phyloP scores from a whole-genome alignment of 2,329 filamentous ascomycete genomes.

The Chaetomium sp. region DNA sequence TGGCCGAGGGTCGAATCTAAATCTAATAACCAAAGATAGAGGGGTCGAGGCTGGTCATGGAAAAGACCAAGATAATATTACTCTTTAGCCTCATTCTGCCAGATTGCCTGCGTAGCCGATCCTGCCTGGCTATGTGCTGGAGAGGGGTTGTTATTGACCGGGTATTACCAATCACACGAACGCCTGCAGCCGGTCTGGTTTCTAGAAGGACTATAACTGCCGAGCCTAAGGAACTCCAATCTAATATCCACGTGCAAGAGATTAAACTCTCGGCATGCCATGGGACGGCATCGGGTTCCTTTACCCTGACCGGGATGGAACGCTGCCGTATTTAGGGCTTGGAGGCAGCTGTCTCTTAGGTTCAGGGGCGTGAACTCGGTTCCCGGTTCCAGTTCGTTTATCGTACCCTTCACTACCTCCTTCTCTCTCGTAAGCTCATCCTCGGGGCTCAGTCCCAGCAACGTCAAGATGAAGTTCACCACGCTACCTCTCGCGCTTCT shows the following conservation, averaged over 20 bases:
- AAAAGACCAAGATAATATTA: background rate
- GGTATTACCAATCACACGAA: constrained; percentile 1
- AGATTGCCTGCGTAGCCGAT: constrained; percentile 22
- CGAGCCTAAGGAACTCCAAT: constrained; percentile 15
- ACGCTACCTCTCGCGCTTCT: constrained; percentile 22
- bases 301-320: constrained; percentile 20
- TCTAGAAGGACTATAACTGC: constrained; percentile 22
- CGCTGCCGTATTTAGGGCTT: constrained; percentile 18
- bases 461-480: constrained; percentile 24
- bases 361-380: background rate
- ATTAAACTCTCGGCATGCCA: constrained; percentile 8
- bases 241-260: constrained; percentile 4
- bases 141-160: constrained; percentile 11
- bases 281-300: constrained; percentile 21
- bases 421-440: background rate
- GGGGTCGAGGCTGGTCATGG: background rate
- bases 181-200: background rate
- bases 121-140: constrained; percentile 3
- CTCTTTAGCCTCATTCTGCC: constrained; percentile 23
- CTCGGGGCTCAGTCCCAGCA: background rate
- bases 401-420: background rate
- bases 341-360: background rate
- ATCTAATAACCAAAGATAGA: background rate
- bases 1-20: constrained; percentile 2
- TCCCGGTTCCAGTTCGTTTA: background rate